Base-by-base conservation (phyloP, 306 rosid species). In the Pyrus pyrifolia region DNA sequence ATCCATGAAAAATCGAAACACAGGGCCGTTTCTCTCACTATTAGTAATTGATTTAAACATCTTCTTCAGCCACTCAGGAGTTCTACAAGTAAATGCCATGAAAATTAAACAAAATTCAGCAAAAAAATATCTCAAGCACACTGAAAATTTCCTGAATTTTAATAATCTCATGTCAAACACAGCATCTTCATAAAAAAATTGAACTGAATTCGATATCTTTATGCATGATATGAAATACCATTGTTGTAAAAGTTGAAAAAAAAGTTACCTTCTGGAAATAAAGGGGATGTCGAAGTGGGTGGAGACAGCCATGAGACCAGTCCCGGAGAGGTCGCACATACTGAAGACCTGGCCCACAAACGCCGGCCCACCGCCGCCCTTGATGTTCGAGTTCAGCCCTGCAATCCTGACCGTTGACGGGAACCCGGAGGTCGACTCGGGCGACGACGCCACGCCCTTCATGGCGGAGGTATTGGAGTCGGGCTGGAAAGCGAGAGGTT, bases 281-380 rank as follows among this genome's bases (percentile, higher is more conserved):
- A 96, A 92, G 27, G 99, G 99, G 22, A 96, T 86, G 71, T 92
- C 93, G 31, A 92, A 91, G 73, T 96, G 97, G 67, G 97, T 87
- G 3, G 99, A 89, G 78, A 92, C 98, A 29, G 99, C 98, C 98
- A 96, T 92, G 70, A 96, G 92, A 30, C 99, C 99, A 4, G 98
- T 91, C 42, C 99, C 99, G 3, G 99, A 96, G 73, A 96, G 98
- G 86, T 96, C 98, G 67, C 99, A 92, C 97, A 92, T 92, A 49
- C 98, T 91, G 89, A 96, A 92, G 17, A 96, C 99, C 88, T 96
- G 98, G 30, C 98, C 99, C 12, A 96, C 99, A 76, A 96, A 96
- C 49, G 98, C 99, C 4, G 99, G 99, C 27, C 99, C 97, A 13
- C 88, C 85, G 3, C 81, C 69, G 5, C 81, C 71, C 70, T 84